Conservation (phyloP, 345 rosid species). For the Cardiospermum halicacabum region DNA sequence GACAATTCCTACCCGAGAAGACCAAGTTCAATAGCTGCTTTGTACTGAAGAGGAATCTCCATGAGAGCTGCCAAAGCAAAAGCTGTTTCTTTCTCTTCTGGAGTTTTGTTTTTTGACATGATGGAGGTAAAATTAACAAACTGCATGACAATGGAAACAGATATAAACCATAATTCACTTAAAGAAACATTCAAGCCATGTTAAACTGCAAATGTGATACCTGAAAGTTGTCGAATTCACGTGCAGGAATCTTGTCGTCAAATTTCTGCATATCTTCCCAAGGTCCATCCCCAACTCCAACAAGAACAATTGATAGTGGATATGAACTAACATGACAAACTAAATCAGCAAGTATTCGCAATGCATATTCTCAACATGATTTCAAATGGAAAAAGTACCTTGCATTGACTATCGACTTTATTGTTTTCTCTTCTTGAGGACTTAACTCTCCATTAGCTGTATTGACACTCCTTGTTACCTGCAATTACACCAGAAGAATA, state of each 20-base stretch:
- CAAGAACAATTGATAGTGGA: slow-evolving; percentile 63
- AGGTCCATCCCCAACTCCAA: slow-evolving; percentile 85
- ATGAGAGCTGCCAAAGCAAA: slow-evolving; percentile 90
- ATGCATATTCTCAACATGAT: neutral
- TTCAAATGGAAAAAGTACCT: slow-evolving; percentile 33
- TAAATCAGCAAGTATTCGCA: neutral
- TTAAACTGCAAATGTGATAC: slow-evolving; percentile 15
- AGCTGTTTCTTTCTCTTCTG: slow-evolving; percentile 57
- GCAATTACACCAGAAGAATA: neutral
- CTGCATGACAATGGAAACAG: slow-evolving; percentile 24
- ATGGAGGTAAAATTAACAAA: slow-evolving; percentile 84
- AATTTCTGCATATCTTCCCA: slow-evolving; percentile 80
- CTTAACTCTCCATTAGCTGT: slow-evolving; percentile 40
- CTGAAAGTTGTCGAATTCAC: slow-evolving; percentile 76
- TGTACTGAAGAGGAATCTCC: slow-evolving; percentile 87
- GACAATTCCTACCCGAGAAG: slow-evolving; percentile 52
- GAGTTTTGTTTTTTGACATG: slow-evolving; percentile 43
- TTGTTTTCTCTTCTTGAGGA: slow-evolving; percentile 59
- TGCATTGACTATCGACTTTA: slow-evolving; percentile 50
- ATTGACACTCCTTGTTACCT: slow-evolving; percentile 59
- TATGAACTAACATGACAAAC: slow-evolving; percentile 30
- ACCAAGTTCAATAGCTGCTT: slow-evolving; percentile 53
- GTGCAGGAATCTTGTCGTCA: slow-evolving; percentile 67
- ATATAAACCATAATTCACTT: neutral
- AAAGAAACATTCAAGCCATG: neutral